phyloP scores from a whole-genome alignment of 2,329 filamentous ascomycete species.

The Helminthosporium solani region DNA sequence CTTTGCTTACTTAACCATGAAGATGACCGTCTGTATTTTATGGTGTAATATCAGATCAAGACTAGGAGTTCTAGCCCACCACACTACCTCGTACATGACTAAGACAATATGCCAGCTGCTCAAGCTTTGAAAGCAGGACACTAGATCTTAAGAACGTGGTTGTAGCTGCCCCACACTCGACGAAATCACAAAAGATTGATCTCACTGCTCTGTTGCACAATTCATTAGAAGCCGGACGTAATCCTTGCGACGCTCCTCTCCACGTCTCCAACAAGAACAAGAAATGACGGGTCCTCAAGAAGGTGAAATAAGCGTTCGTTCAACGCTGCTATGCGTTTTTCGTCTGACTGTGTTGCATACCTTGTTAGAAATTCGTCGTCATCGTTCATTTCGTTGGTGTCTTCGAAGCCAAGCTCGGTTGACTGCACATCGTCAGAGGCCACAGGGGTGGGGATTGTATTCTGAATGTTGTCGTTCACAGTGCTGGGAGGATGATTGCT shows the following conservation, averaged over 20 bases:
- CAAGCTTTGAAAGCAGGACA: too few species aligned
- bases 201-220: neutral
- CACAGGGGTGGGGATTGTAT: constrained; percentile 11
- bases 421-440: constrained; percentile 3
- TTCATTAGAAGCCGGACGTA: constrained; percentile 16
- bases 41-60: too few species aligned
- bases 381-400: neutral
- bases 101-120: too few species aligned
- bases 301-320: constrained; percentile 54
- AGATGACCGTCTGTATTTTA: too few species aligned
- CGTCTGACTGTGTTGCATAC: constrained; percentile 44
- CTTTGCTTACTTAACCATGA: too few species aligned
- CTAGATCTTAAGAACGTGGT: too few species aligned
- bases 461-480: constrained; percentile 9
- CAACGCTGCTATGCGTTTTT: constrained; percentile 46
- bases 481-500: constrained; percentile 24
- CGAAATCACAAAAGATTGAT: neutral
- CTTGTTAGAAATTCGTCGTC: constrained; percentile 14
- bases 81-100: too few species aligned
- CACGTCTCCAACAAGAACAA: constrained; percentile 54
- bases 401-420: neutral
- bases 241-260: constrained; percentile 49
- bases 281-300: constrained; percentile 52
- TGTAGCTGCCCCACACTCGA: too few species aligned
- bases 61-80: too few species aligned